Percentiles rank a stretch among this genome's conserved stretches.
Evolutionary conservation across 2,329 filamentous ascomycete species (phyloP).

Genomic region (Calonectria henricotiae): DNA sequence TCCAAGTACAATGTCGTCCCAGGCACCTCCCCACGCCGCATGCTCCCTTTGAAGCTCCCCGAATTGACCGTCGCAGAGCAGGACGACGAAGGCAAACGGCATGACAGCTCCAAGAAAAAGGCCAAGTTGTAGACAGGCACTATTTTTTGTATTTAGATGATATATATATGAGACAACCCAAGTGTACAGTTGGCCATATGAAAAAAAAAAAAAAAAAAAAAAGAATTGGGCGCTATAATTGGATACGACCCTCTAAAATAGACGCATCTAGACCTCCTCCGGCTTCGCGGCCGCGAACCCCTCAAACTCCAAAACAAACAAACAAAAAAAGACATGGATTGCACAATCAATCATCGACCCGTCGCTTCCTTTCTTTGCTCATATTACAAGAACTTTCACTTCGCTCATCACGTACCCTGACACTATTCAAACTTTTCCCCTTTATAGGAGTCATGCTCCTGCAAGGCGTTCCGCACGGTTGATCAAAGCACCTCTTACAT

Average conservation of each 20-base stretch:
- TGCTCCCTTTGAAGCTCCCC: slow-evolving; percentile 83
- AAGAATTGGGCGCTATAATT: slow-evolving; percentile 32
- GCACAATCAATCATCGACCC: slow-evolving; percentile 42
- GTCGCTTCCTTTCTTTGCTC: slow-evolving; percentile 30
- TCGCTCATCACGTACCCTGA: neutral
- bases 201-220: neutral
- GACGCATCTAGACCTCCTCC: slow-evolving; percentile 48
- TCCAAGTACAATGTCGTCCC: slow-evolving; percentile 79
- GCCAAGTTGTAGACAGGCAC: slow-evolving; percentile 60
- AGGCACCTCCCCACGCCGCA: slow-evolving; percentile 77
- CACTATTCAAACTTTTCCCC: neutral
- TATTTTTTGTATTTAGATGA: slow-evolving; percentile 38
- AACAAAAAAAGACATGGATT: slow-evolving; percentile 33
- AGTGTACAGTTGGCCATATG: slow-evolving; percentile 45
- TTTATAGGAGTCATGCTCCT: slow-evolving; percentile 1
- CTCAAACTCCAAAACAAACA: slow-evolving; percentile 44
- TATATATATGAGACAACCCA: slow-evolving; percentile 31
- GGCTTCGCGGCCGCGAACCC: slow-evolving; percentile 39
- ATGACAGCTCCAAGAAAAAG: slow-evolving; percentile 73
- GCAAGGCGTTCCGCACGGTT: slow-evolving; percentile 1
- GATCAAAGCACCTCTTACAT: slow-evolving; percentile 25
- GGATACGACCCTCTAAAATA: slow-evolving; percentile 47
- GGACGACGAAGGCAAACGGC: slow-evolving; percentile 82
- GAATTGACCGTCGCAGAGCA: slow-evolving; percentile 83
- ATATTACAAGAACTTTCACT: slow-evolving; percentile 28